phyloP scores from a whole-genome alignment of 1,284 basidiomycete genomes.

The Takashimella koratensis region DNA sequence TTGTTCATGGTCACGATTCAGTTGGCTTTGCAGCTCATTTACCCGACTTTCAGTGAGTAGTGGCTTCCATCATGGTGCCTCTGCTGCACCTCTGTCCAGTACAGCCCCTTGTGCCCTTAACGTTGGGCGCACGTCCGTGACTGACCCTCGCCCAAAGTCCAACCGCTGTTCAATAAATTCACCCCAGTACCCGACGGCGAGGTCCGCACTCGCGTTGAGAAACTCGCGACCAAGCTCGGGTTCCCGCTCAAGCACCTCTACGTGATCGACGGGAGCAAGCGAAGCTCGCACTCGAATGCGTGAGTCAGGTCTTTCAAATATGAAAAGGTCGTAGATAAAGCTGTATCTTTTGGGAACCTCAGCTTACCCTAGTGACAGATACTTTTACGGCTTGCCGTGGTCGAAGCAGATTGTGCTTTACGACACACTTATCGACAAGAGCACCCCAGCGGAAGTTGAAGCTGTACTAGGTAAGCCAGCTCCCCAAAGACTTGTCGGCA shows the following conservation, averaged over 20 bases:
- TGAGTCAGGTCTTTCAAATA: conserved; percentile 48
- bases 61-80: too few relatives aligned
- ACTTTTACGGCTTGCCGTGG: conserved; percentile 92
- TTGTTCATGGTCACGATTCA: conserved; percentile 80
- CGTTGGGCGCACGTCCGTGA: background rate
- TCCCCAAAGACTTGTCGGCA: too few relatives aligned
- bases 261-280: conserved; percentile 95
- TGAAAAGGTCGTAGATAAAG: too few relatives aligned
- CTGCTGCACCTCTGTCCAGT: too few relatives aligned
- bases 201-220: conserved; percentile 68
- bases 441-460: conserved; percentile 80
- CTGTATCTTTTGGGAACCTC: too few relatives aligned
- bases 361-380: too few relatives aligned
- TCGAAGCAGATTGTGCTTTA: conserved; percentile 97
- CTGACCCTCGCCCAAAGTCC: conserved; percentile 52
- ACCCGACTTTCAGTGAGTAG: conserved; percentile 68
- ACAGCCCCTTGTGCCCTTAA: background rate
- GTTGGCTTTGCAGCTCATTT: conserved; percentile 75
- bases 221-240: conserved; percentile 69
- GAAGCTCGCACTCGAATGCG: conserved; percentile 90
- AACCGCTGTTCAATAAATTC: conserved; percentile 95
- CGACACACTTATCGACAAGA: conserved; percentile 91
- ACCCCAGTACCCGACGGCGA: conserved; percentile 74
- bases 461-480: conserved; percentile 58
- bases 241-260: conserved; percentile 95